phyloP scores from a whole-genome alignment of 441 rosid genomes.

The Jatropha podagrica region DNA sequence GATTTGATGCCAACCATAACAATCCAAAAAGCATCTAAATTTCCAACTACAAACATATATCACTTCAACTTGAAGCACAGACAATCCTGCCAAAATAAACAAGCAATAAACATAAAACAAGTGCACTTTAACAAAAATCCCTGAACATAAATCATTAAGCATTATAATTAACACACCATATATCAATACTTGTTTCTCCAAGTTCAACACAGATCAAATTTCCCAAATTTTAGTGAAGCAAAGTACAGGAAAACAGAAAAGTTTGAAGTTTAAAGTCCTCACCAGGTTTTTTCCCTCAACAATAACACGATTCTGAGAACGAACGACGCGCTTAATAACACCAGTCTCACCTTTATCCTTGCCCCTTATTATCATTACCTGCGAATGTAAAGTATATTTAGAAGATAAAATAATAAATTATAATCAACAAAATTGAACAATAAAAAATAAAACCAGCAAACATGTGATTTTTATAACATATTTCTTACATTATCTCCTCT shows the following conservation, averaged over 20 bases:
- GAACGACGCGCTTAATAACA: slow-evolving; percentile 64
- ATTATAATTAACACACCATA: too few relatives aligned
- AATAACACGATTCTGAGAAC: slow-evolving; percentile 86
- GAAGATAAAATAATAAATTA: background rate
- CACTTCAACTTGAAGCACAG: background rate
- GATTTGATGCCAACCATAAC: background rate
- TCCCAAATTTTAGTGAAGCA: background rate
- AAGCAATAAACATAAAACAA: background rate
- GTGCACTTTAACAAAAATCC: background rate
- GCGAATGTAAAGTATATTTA: background rate
- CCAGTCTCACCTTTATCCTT: slow-evolving; percentile 87
- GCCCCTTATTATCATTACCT: slow-evolving; percentile 82
- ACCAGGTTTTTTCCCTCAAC: slow-evolving; percentile 88
- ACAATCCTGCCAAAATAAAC: background rate
- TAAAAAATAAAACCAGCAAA: background rate
- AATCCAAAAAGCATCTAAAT: background rate
- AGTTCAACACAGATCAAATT: background rate
- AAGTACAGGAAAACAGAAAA: background rate
- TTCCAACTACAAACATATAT: background rate
- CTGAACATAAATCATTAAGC: too few relatives aligned
- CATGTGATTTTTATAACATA: background rate
- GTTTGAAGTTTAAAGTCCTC: slow-evolving; percentile 5
- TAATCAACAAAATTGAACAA: background rate
- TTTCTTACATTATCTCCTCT: slow-evolving; percentile 87
- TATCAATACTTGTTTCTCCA: background rate